Evolutionary conservation across 176 grass and related monocot genomes (phyloP).

Genomic region (Phoenix dactylifera): DNA sequence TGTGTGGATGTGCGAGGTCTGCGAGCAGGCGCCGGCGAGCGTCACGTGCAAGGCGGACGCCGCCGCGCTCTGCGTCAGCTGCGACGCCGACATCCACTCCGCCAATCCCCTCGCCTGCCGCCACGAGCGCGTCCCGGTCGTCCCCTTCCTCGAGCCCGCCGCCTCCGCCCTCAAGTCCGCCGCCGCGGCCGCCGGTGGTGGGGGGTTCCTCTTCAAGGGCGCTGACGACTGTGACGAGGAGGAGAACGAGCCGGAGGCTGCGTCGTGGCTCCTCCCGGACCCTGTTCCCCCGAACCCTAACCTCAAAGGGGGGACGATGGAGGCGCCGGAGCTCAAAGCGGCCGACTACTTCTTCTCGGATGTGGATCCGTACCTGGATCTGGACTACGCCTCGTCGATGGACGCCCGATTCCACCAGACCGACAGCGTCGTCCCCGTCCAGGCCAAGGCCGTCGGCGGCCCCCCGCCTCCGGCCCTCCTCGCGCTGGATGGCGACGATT

Average conservation of each 20-base stretch:
- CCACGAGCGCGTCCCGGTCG: slow-evolving; percentile 51
- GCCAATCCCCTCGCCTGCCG: slow-evolving; percentile 79
- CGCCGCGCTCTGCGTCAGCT: slow-evolving; percentile 24
- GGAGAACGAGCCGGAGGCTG: background rate
- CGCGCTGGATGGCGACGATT: background rate
- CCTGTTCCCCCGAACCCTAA: background rate
- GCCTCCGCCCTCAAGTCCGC: background rate
- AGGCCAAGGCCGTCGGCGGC: background rate
- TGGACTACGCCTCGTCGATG: background rate
- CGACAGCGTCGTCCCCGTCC: slow-evolving; percentile 11
- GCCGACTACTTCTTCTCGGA: background rate
- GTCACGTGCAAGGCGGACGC: slow-evolving; percentile 96
- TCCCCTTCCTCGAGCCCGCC: slow-evolving; percentile 6
- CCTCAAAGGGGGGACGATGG: background rate
- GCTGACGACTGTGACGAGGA: background rate
- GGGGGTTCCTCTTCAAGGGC: background rate
- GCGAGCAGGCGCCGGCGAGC: slow-evolving; percentile 58
- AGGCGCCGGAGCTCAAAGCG: background rate
- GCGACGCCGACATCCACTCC: slow-evolving; percentile 32
- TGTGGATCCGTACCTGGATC: slow-evolving; percentile 1
- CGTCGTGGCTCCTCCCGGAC: background rate
- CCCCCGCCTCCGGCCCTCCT: background rate
- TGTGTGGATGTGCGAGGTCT: slow-evolving; percentile 78
- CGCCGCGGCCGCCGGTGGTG: background rate
- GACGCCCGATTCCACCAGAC: background rate